phyloP scores from a whole-genome alignment of 306 rosid genomes.

The Datisca glomerata region DNA sequence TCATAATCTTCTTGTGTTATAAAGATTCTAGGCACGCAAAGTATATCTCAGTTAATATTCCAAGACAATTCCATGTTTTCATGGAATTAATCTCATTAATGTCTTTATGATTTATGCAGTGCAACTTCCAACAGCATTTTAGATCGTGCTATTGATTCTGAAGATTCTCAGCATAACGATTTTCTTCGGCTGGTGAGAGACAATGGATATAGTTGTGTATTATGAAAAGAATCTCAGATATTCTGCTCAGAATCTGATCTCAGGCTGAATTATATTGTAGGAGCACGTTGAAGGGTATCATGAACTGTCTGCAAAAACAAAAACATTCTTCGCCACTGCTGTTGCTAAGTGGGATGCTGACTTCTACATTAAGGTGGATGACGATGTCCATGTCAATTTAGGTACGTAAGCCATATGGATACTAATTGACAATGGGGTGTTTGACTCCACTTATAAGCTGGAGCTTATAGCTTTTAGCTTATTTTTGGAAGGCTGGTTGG shows the following conservation, averaged over 20 bases:
- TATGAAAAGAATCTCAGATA: constrained; percentile 5
- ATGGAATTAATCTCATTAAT: constrained; percentile 28
- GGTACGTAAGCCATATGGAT: too few relatives aligned
- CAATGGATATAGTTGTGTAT: background rate
- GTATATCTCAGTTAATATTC: background rate
- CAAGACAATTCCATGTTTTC: constrained; percentile 5
- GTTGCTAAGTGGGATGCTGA: constrained; percentile 89
- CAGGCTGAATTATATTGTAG: constrained; percentile 31
- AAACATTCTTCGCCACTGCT: constrained; percentile 82
- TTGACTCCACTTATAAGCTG: too few relatives aligned
- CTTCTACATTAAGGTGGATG: constrained; percentile 93
- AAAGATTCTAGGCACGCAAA: too few relatives aligned
- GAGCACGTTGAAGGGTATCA: constrained; percentile 98
- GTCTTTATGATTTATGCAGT: constrained; percentile 31
- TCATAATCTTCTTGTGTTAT: too few relatives aligned
- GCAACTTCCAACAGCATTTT: constrained; percentile 98
- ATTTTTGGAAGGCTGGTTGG: too few relatives aligned
- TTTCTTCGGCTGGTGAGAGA: constrained; percentile 47
- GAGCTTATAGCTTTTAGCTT: too few relatives aligned
- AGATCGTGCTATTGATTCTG: constrained; percentile 96
- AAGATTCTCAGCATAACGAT: constrained; percentile 72
- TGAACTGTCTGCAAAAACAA: constrained; percentile 92
- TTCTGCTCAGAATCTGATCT: constrained; percentile 12
- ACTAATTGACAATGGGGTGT: too few relatives aligned
- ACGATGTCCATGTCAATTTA: constrained; percentile 96